Conservation (phyloP, 2,329 filamentous ascomycete species). For the Aspergillus caelatus region DNA sequence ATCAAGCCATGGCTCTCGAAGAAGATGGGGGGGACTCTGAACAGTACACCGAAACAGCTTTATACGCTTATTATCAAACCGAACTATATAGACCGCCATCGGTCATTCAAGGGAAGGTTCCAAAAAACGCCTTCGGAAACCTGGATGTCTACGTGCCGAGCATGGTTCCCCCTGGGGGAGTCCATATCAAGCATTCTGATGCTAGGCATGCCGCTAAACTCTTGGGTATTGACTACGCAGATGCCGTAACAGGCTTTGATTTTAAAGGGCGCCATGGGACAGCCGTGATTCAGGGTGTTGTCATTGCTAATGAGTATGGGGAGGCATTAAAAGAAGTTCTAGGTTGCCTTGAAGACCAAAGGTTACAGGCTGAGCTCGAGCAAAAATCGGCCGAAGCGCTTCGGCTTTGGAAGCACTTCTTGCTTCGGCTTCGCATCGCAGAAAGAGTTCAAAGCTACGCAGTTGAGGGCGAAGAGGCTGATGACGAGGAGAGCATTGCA, state of each 20-base stretch:
- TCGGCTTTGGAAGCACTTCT: constrained; percentile 61
- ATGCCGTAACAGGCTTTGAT: constrained; percentile 85
- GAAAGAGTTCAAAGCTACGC: constrained; percentile 69
- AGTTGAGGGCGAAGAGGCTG: constrained; percentile 37
- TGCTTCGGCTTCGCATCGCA: constrained; percentile 67
- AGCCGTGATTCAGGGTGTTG: constrained; percentile 75
- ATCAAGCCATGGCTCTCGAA: constrained; percentile 32
- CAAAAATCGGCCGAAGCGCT: constrained; percentile 54
- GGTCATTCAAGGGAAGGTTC: constrained; percentile 71
- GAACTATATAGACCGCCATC: constrained; percentile 75
- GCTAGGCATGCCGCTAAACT: constrained; percentile 73
- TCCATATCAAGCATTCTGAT: constrained; percentile 59
- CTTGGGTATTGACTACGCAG: constrained; percentile 80
- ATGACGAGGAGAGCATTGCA: constrained; percentile 42
- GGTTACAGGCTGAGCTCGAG: constrained; percentile 64
- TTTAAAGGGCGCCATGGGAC: constrained; percentile 87
- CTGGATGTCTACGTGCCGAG: constrained; percentile 65
- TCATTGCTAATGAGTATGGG: constrained; percentile 71
- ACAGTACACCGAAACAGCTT: constrained; percentile 56
- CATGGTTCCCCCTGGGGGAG: constrained; percentile 65
- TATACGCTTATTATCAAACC: constrained; percentile 66
- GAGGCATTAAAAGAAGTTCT: constrained; percentile 75
- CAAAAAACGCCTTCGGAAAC: constrained; percentile 64
- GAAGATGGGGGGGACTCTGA: constrained; percentile 45
- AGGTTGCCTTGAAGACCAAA: constrained; percentile 66